Percentiles rank a stretch among this genome's conserved stretches.
Evolutionary conservation across 2,329 filamentous ascomycete genomes (phyloP).

Genomic region (Aspergillus neotritici): DNA sequence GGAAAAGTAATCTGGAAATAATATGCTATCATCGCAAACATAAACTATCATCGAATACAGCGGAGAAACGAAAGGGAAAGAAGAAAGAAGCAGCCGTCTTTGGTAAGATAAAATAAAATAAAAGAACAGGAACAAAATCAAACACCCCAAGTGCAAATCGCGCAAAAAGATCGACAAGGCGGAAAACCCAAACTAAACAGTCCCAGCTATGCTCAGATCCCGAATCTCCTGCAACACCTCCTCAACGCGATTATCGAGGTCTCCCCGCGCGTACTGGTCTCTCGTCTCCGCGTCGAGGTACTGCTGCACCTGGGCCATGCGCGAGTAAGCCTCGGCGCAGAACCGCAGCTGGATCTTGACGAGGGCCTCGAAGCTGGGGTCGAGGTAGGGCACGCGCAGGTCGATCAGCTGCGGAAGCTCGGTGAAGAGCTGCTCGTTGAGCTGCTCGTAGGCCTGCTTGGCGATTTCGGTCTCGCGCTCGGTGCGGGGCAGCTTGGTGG

Average conservation of each 20-base stretch:
- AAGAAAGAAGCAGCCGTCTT: no score
- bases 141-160: no score
- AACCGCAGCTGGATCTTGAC: conserved; percentile 98
- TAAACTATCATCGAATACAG: no score
- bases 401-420: conserved; percentile 96
- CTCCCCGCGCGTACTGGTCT: conserved; percentile 91
- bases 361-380: conserved; percentile 93
- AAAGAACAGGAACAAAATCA: conserved; percentile 10
- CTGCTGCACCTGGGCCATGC: conserved; percentile 99
- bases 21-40: no score
- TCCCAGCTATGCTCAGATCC: conserved; percentile 84
- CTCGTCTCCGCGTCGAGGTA: conserved; percentile 92
- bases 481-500: conserved; percentile 87
- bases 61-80: no score
- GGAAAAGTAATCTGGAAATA: no score
- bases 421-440: conserved; percentile 91
- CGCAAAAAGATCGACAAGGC: not conserved
- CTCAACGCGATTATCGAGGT: conserved; percentile 86
- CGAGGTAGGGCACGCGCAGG: conserved; percentile 90
- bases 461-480: conserved; percentile 97
- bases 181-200: conserved; percentile 43
- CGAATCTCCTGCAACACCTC: conserved; percentile 95
- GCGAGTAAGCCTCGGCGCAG: conserved; percentile 92
- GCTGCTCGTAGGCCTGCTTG: conserved; percentile 85
- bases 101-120: not conserved